These are phyloP conservation scores for Hemileia vastatrix DNA, from an alignment of 1,284 basidiomycete genomes.

Conservation along the genomic window DNA sequence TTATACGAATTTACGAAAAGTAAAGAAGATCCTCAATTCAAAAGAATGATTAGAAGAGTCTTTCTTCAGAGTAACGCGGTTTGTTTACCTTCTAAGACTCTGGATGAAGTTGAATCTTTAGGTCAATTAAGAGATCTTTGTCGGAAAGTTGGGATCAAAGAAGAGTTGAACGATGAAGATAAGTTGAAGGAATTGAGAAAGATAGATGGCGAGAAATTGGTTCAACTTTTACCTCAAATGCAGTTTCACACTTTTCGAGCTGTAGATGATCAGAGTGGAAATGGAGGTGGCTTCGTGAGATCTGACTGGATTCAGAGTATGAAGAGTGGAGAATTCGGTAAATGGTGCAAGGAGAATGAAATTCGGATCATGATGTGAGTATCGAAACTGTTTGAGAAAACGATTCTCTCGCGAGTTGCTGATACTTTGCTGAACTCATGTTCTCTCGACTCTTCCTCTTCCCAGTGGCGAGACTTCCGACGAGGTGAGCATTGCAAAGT, in stretches of 20 bases:
- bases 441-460: too few relatives aligned
- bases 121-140: conserved; percentile 27
- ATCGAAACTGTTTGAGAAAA: too few relatives aligned
- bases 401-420: too few relatives aligned
- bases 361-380: too few relatives aligned
- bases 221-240: conserved; percentile 21
- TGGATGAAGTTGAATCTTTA: conserved; percentile 21
- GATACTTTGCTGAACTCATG: too few relatives aligned
- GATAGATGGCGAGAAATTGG: conserved; percentile 23
- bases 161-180: conserved; percentile 1
- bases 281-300: conserved; percentile 20
- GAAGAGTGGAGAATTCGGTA: too few relatives aligned
- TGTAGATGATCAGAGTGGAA: conserved; percentile 21
- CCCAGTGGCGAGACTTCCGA: too few relatives aligned
- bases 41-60: conserved; percentile 25
- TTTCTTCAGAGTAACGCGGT: conserved; percentile 30
- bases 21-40: conserved; percentile 17
- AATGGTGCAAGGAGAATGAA: too few relatives aligned
- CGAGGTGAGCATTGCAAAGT: too few relatives aligned
- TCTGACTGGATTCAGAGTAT: too few relatives aligned
- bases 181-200: conserved; percentile 25
- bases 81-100: conserved; percentile 26
- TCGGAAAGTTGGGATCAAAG: conserved; percentile 13
- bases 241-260: conserved; percentile 31
- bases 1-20: conserved; percentile 40